Percentiles rank a stretch among this genome's conserved stretches.
Conservation (phyloP, 1,284 basidiomycete species). For the Thelephora terrestris region DNA sequence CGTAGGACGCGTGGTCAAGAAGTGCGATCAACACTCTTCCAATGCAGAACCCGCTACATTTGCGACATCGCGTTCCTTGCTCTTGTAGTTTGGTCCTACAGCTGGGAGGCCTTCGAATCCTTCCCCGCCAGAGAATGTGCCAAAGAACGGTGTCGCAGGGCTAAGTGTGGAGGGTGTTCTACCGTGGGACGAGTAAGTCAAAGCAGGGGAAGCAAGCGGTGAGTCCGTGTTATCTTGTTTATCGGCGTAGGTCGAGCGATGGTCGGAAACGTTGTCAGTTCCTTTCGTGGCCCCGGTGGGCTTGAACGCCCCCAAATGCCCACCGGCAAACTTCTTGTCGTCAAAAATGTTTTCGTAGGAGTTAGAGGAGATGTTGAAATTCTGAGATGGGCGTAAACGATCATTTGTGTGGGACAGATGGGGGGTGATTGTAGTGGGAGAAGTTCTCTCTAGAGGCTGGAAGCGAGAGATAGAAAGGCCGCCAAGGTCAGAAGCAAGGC, state of each 20-base stretch:
- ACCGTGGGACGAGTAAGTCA: conserved; percentile 24
- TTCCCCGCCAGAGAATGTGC: conserved; percentile 22
- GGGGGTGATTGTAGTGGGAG: conserved; percentile 20
- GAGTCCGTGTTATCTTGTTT: conserved; percentile 13
- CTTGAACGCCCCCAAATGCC: background rate
- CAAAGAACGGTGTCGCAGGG: conserved; percentile 28
- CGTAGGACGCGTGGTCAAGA: no score
- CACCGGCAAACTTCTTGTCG: background rate
- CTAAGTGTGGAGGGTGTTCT: conserved; percentile 27
- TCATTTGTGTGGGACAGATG: conserved; percentile 14
- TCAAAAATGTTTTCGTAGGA: background rate
- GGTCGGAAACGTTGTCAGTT: background rate
- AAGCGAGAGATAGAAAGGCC: conserved; percentile 1
- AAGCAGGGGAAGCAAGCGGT: conserved; percentile 25
- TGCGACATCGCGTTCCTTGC: background rate
- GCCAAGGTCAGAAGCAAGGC: background rate
- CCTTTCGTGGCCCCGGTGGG: background rate
- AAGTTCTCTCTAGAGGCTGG: background rate
- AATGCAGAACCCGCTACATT: background rate
- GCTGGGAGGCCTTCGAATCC: conserved; percentile 17
- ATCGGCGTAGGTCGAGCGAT: conserved; percentile 6
- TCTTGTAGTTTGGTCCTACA: background rate
- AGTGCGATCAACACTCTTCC: background rate
- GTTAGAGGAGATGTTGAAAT: conserved; percentile 4
- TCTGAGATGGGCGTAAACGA: conserved; percentile 3